Percentiles rank a stretch among this genome's conserved stretches.
These are phyloP conservation scores for Taphrina pruni DNA, from an alignment of 1,139 yeast species.

Conservation along the genomic window DNA sequence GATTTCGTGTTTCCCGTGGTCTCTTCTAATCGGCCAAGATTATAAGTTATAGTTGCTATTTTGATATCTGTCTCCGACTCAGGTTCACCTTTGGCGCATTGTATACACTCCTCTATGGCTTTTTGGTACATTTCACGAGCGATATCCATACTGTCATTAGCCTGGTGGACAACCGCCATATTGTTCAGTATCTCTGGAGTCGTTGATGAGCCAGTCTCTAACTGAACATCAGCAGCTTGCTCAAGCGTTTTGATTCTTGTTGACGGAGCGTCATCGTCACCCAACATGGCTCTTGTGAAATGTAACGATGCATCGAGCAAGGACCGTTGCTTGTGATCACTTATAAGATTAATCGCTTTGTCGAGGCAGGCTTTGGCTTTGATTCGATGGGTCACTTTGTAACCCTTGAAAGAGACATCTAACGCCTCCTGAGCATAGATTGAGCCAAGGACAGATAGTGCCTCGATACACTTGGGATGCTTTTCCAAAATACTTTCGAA, in stretches of 20 bases:
- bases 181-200: constrained; percentile 79
- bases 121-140: constrained; percentile 60
- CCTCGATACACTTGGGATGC: constrained; percentile 75
- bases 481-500: constrained; percentile 75
- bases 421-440: constrained; percentile 62
- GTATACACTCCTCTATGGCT: constrained; percentile 56
- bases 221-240: constrained; percentile 56
- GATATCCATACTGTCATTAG: constrained; percentile 64
- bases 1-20: constrained; percentile 55
- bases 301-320: constrained; percentile 44
- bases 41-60: constrained; percentile 52
- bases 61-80: constrained; percentile 44
- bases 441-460: constrained; percentile 74
- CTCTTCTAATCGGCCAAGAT: constrained; percentile 55
- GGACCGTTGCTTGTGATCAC: constrained; percentile 58
- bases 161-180: constrained; percentile 81
- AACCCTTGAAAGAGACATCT: constrained; percentile 38
- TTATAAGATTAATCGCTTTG: constrained; percentile 69
- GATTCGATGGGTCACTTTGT: constrained; percentile 45
- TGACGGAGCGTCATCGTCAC: constrained; percentile 60
- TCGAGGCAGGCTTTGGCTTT: constrained; percentile 60
- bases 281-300: constrained; percentile 49
- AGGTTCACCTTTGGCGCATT: constrained; percentile 49
- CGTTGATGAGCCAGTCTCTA: constrained; percentile 57
- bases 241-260: constrained; percentile 60